Evolutionary conservation across 2,329 filamentous ascomycete genomes (phyloP), one percentile per base, ranked within the genome.

Genomic region (Colletotrichum kahawae): DNA sequence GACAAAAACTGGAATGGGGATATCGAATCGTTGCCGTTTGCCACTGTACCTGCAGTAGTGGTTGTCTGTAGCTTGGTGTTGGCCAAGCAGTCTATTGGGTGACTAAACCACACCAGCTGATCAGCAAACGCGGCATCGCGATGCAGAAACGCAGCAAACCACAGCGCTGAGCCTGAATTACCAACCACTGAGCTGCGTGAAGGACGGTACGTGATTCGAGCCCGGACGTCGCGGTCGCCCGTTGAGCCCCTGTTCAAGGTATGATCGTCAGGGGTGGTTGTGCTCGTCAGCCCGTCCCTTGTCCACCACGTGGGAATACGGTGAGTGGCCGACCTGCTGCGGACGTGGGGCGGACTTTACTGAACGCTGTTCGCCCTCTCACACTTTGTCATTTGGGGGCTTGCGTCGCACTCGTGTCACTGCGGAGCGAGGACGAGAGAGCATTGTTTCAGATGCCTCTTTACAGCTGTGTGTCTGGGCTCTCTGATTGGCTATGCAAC

Each of bases 181-280:
- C 21, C 21, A 27, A 27, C 60, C 14, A 43, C 60, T 63, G n/a
- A 43, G 60, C 60, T 38, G 66, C 36, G 60, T 48, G 43, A 18
- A 29, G 31, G 12, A 60, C 60, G 38, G 18, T 29, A 54, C 62
- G 31, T 65, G 71, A 65, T 67, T 63, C 24, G 43, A 36, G 38
- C 24, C 64, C 66, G 66, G 67, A 60, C 54, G 56, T 63, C 51
- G 63, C 54, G 54, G 36, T 71, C 67, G 34, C 21, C 69, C 60
- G 60, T 71, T 56, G 14, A 60, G 54, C 54, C 71, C 71, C 71
- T 64, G 63, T 57, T 60, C 31, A 29, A 63, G 57, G 70, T 74
- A 59, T 74, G 73, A 75, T 75, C 64, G 57, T 69, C 73, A 74
- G 73, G 73, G 73, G 73, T 74, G 48, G 36, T 65, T n/a, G 57